Evolutionary conservation across 2,329 filamentous ascomycete species (phyloP), one percentile per base, ranked within the genome.

Genomic region (Fusarium sp.): DNA sequence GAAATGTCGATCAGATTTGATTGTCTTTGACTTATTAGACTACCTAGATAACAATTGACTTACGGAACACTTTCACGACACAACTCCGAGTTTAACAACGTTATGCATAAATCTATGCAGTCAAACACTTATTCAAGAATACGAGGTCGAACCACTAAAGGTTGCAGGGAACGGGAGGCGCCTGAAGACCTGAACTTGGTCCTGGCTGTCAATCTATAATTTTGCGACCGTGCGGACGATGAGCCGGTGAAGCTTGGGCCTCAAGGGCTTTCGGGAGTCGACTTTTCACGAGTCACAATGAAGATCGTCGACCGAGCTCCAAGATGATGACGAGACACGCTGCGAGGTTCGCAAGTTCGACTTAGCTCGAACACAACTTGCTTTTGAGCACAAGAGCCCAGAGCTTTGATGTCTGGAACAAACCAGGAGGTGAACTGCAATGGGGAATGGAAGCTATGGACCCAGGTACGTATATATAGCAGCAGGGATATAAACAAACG

Each of bases 391-490:
- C 50, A 65, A 62, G 25, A 42, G 34, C 52, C 27, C 34, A 29
- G 30, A 56, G 43, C 38, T 44, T 24, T 59, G 16, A 52, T 66
- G 40, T 60, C 61, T 62, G 51, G 27, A 43, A 32, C 38, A 29
- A 24, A 40, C 15, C 24, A 57, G 25, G 45, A 51, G 61, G 47
- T 32, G 60, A 59, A 58, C 47, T 25, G 46, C 20, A 49, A 56
- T 42, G 46, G 32, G 34, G 44, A 59, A 60, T 51, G 53, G 45
- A 25, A 59, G 58, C 46, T 50, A 58, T 52, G 70, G 64, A 51
- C 45, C 61, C 46, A 47, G 58, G 70, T 68, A 74, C 63, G 59
- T 66, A 73, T 25, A 66, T 54, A 55, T 47, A 50, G 42, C 11
- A 50, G 47, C 61, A 62, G 59, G 59, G 71, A 43, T 65, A n/a